A percentile compares a stretch with the other conserved stretches of the same genome.
These are phyloP conservation scores for Teunomyces atbi DNA, from an alignment of 805 yeast species.

Conservation along the genomic window DNA sequence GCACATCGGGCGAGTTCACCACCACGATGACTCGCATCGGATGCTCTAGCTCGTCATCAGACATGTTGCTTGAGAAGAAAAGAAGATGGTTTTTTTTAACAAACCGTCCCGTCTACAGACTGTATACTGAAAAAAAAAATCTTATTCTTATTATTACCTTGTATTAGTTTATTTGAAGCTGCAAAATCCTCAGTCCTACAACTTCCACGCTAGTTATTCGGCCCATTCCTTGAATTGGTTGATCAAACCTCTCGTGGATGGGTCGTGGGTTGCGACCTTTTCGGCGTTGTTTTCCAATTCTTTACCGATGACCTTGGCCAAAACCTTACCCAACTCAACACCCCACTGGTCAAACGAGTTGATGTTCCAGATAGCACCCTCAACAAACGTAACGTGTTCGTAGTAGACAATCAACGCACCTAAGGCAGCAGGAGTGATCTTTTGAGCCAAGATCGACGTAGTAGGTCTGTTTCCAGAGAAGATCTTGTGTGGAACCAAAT, in stretches of 20 bases:
- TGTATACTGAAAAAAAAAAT: not conserved
- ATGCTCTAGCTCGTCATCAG: constrained; percentile 39
- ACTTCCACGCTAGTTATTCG: constrained; percentile 14
- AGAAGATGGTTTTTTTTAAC: not conserved
- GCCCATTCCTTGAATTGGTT: constrained; percentile 93
- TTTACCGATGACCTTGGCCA: constrained; percentile 92
- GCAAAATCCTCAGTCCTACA: not conserved
- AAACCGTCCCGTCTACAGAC: not conserved
- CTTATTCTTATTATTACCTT: too few relatives aligned
- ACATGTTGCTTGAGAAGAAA: not conserved
- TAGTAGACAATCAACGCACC: constrained; percentile 97
- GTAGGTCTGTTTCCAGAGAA: constrained; percentile 99
- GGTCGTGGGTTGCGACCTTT: constrained; percentile 70
- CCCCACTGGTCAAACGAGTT: constrained; percentile 99
- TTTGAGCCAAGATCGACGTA: constrained; percentile 91
- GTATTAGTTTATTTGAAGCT: not conserved
- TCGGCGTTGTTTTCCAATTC: constrained; percentile 68
- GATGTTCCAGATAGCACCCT: constrained; percentile 99
- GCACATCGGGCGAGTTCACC: constrained; percentile 32
- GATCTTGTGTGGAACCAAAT: constrained; percentile 89
- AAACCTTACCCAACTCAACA: constrained; percentile 96
- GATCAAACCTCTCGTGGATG: constrained; percentile 87
- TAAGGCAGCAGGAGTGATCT: constrained; percentile 92
- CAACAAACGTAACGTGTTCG: constrained; percentile 95
- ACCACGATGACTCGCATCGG: constrained; percentile 47